Conservation (phyloP, 2,329 filamentous ascomycete genomes). For the Neofusicoccum cordaticola region DNA sequence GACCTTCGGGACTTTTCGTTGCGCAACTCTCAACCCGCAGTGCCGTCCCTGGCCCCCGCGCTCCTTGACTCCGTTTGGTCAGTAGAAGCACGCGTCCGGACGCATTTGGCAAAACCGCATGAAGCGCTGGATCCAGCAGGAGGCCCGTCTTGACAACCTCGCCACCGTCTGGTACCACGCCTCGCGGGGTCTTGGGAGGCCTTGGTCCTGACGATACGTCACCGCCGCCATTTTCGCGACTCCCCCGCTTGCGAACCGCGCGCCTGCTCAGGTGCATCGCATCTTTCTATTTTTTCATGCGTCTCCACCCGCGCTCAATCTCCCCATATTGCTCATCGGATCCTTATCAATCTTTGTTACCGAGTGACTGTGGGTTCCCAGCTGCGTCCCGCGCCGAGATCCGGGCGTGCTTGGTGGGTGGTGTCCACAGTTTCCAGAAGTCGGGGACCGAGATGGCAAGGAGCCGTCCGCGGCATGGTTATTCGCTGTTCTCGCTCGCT, state of each 20-base stretch:
- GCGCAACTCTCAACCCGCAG: background rate
- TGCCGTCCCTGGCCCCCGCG: background rate
- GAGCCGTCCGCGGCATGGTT: background rate
- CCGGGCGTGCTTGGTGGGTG: background rate
- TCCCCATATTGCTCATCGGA: slow-evolving; percentile 8
- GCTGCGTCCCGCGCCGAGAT: background rate
- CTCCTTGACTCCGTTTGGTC: background rate
- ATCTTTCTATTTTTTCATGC: background rate
- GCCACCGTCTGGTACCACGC: no score
- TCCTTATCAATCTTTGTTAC: background rate
- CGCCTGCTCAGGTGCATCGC: slow-evolving; percentile 3
- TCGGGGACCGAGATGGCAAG: background rate
- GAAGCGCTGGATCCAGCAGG: background rate
- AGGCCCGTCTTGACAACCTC: background rate
- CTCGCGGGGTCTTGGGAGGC: background rate
- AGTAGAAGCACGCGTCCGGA: background rate
- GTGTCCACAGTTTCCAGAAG: background rate
- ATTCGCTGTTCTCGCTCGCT: background rate
- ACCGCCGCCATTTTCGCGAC: background rate
- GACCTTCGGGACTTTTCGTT: no score
- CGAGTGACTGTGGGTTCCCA: background rate
- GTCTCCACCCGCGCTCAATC: background rate
- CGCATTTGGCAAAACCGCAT: background rate
- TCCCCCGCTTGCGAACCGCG: background rate
- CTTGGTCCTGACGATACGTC: background rate